Percentiles rank a stretch among this genome's conserved stretches.
Evolutionary conservation across 768 basidiomycete species (phyloP).

Genomic region (Collybia mongolica): DNA sequence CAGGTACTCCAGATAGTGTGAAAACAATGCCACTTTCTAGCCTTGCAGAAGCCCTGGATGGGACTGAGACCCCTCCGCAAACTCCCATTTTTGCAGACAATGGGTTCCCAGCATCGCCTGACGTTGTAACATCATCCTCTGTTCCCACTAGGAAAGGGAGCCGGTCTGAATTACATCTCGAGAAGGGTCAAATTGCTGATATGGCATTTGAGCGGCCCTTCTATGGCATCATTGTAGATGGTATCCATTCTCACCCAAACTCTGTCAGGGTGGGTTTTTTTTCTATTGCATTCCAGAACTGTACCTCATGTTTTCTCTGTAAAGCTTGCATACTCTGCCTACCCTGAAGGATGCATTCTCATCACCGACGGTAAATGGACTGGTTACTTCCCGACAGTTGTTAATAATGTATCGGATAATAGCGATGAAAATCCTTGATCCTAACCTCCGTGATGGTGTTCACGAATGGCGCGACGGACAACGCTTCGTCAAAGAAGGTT

Average conservation of each 20-base stretch:
- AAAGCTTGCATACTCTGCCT: slow-evolving; percentile 80
- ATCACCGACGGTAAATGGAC: slow-evolving; percentile 76
- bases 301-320: background rate
- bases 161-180: slow-evolving; percentile 2
- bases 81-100: slow-evolving; percentile 33
- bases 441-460: slow-evolving; percentile 76
- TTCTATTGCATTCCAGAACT: slow-evolving; percentile 2
- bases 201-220: slow-evolving; percentile 70
- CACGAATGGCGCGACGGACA: slow-evolving; percentile 89
- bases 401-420: slow-evolving; percentile 2
- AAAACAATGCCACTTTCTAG: slow-evolving; percentile 7
- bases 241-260: slow-evolving; percentile 88
- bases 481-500: slow-evolving; percentile 77
- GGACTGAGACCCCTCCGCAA: slow-evolving; percentile 53
- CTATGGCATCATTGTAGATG: slow-evolving; percentile 90
- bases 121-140: slow-evolving; percentile 10
- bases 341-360: slow-evolving; percentile 83
- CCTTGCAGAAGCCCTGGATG: slow-evolving; percentile 61
- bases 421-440: slow-evolving; percentile 89
- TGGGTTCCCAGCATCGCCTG: background rate
- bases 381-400: background rate
- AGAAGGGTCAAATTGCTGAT: slow-evolving; percentile 14
- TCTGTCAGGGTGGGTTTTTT: slow-evolving; percentile 69
- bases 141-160: slow-evolving; percentile 18
- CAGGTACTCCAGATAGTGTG: background rate